Evolutionary conservation across 2,329 filamentous ascomycete species (phyloP).

Genomic region (Epichloe sylvatica): DNA sequence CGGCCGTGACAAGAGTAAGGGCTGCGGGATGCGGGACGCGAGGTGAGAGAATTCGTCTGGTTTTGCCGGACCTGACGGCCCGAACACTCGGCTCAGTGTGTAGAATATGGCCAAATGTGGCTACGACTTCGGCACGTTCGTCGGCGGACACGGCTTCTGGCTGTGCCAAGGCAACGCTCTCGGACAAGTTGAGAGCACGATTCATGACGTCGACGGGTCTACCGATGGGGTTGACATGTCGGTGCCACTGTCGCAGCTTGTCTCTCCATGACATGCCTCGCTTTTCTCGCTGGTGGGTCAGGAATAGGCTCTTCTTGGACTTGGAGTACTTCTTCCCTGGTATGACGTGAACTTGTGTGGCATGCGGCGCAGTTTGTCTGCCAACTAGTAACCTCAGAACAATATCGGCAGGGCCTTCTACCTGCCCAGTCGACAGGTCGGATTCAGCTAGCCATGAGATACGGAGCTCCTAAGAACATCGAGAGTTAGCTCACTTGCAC

Average conservation of each 20-base stretch:
- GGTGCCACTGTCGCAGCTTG: conserved; percentile 18
- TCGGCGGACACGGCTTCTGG: background rate
- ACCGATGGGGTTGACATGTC: conserved; percentile 13
- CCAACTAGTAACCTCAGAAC: conserved; percentile 32
- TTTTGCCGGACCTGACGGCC: conserved; percentile 4
- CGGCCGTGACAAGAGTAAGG: conserved; percentile 24
- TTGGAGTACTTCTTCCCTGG: conserved; percentile 3
- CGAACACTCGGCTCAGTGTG: conserved; percentile 15
- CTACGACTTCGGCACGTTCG: conserved; percentile 14
- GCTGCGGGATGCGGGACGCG: conserved; percentile 32
- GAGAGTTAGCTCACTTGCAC: background rate
- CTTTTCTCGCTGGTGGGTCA: conserved; percentile 17
- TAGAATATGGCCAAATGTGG: conserved; percentile 39
- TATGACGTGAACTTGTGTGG: conserved; percentile 11
- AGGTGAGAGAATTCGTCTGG: conserved; percentile 28
- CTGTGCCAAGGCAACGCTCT: background rate
- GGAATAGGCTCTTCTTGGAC: conserved; percentile 6
- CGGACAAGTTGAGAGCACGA: background rate
- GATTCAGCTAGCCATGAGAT: conserved; percentile 30
- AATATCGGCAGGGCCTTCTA: conserved; percentile 29
- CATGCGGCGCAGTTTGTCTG: background rate
- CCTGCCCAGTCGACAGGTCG: conserved; percentile 5
- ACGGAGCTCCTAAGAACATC: conserved; percentile 13
- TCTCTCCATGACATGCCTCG: conserved; percentile 23
- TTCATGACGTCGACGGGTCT: background rate